phyloP scores from a whole-genome alignment of 2,329 filamentous ascomycete genomes.

The Pseudopithomyces maydicus region DNA sequence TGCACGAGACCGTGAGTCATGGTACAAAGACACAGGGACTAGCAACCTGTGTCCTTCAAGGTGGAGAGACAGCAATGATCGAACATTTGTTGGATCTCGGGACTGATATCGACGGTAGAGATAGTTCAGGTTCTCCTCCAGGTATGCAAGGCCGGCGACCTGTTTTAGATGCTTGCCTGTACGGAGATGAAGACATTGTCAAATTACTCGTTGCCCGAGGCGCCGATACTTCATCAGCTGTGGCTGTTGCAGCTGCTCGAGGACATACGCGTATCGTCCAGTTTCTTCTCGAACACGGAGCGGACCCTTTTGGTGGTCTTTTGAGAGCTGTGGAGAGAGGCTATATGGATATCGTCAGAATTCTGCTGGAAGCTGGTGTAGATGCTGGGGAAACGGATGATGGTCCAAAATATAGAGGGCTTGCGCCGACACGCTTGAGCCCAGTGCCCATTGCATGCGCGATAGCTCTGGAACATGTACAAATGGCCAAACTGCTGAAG shows the following conservation, averaged over 20 bases:
- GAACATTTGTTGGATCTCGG: background rate
- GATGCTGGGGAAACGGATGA: background rate
- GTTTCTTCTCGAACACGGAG: background rate
- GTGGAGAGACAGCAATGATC: background rate
- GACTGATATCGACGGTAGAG: background rate
- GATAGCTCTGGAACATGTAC: background rate
- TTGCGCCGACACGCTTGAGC: background rate
- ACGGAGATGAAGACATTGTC: background rate
- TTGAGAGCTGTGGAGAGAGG: background rate
- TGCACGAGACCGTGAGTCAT: background rate
- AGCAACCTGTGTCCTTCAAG: background rate
- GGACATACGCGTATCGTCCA: background rate
- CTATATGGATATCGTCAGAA: background rate
- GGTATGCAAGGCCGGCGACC: background rate
- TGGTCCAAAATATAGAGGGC: background rate
- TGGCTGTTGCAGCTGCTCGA: background rate
- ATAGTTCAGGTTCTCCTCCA: background rate
- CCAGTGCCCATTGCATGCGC: background rate
- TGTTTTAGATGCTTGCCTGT: background rate
- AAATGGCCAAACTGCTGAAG: background rate
- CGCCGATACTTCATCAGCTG: background rate
- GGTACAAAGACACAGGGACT: background rate
- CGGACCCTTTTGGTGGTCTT: background rate
- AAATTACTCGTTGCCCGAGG: background rate
- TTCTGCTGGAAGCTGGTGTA: background rate